phyloP scores from a whole-genome alignment of 108 stramenopile genomes.

The Nitzschia palea region DNA sequence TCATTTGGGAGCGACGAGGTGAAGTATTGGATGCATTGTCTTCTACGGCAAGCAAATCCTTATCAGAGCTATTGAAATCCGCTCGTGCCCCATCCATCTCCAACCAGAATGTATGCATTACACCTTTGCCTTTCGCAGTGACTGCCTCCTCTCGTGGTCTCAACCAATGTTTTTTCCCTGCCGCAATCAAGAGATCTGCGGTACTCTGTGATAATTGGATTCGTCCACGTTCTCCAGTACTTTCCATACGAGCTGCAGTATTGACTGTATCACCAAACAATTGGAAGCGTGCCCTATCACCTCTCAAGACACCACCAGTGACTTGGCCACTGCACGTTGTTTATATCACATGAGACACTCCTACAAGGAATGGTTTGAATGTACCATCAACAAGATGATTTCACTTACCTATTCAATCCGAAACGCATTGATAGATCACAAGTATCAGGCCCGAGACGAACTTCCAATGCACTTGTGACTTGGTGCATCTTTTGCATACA shows the following conservation, averaged over 20 bases:
- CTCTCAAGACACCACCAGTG: slow-evolving; percentile 18
- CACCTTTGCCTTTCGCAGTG: slow-evolving; percentile 69
- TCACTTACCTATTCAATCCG: slow-evolving; percentile 6
- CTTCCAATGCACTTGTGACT: slow-evolving; percentile 3
- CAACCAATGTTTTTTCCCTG: slow-evolving; percentile 45
- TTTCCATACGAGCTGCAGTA: slow-evolving; percentile 63
- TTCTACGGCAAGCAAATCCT: neutral
- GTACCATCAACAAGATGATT: neutral
- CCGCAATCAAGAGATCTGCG: slow-evolving; percentile 39
- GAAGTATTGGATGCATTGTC: neutral
- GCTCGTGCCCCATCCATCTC: neutral
- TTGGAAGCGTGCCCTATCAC: slow-evolving; percentile 21
- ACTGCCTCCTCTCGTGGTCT: slow-evolving; percentile 35
- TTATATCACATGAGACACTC: too few species aligned
- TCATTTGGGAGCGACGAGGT: too few species aligned
- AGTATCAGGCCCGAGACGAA: slow-evolving; percentile 7
- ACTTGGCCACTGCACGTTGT: slow-evolving; percentile 17
- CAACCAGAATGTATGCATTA: slow-evolving; percentile 19
- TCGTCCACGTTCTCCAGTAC: slow-evolving; percentile 35
- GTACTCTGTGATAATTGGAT: slow-evolving; percentile 58
- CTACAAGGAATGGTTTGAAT: neutral
- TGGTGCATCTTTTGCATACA: slow-evolving; percentile 4
- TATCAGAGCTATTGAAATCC: too few species aligned
- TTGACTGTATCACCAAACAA: slow-evolving; percentile 46
- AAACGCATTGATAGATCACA: slow-evolving; percentile 14